Percentiles rank a stretch among this genome's conserved stretches.
These are phyloP conservation scores for Chaetomidium leptoderma DNA, from an alignment of 495 filamentous ascomycete species.

Conservation along the genomic window DNA sequence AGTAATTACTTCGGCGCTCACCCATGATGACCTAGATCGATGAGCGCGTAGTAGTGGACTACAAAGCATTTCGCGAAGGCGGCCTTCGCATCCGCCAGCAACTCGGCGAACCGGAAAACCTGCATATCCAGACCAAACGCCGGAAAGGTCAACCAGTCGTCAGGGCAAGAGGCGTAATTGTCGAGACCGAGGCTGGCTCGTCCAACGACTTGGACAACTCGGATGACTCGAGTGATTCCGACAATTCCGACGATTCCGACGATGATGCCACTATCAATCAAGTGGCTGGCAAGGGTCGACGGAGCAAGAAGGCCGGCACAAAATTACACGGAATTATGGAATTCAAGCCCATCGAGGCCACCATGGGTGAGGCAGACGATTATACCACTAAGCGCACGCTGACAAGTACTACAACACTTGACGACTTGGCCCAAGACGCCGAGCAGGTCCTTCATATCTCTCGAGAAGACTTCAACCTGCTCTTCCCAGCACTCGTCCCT, in stretches of 20 bases:
- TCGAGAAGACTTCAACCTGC: not conserved
- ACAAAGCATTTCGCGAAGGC: not conserved
- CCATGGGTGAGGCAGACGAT: not conserved
- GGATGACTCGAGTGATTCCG: not conserved
- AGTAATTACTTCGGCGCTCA: too few species aligned
- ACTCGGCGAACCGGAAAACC: not conserved
- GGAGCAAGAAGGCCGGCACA: not conserved
- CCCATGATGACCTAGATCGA: not conserved
- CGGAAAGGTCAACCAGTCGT: not conserved
- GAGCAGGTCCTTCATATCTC: not conserved
- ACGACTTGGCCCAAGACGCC: not conserved
- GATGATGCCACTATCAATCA: not conserved
- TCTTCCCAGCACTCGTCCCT: not conserved
- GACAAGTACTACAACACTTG: not conserved
- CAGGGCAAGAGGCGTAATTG: not conserved
- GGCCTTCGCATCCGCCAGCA: not conserved
- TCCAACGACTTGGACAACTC: not conserved
- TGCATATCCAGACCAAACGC: not conserved
- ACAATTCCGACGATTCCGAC: not conserved
- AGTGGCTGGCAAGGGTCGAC: not conserved
- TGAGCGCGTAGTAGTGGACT: not conserved
- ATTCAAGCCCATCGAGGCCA: not conserved
- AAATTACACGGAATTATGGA: not conserved
- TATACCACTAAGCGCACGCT: not conserved
- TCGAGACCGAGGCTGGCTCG: not conserved